Evolutionary conservation across 306 rosid genomes (phyloP), one percentile per base, ranked within the genome.

Genomic region (Cyclanthera cordifolia): DNA sequence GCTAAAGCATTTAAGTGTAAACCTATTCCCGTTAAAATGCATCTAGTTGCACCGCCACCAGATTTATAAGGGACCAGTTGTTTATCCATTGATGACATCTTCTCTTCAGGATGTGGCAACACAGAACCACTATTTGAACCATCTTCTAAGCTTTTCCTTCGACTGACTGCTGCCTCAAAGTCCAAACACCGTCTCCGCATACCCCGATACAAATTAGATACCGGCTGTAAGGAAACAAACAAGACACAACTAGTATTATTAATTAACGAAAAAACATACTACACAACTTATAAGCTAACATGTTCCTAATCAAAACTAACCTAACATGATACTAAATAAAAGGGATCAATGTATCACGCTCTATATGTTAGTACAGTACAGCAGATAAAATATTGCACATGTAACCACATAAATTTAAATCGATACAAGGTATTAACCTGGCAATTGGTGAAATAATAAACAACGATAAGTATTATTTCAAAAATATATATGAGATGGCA

Each of bases 1-100:
- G 90, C 88, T 71, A 90, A 86, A 73, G 95, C 90, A 80, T 90
- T 90, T 72, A 90, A 75, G 84, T 87, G 88, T 76, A 89, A 80
- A 70, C 93, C 90, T 24, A 87, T 89, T 82, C 89, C 95, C 14
- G 85, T 95, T 73, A 87, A 73, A 63, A 73, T 76, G 78, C 84
- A 74, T 61, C 74, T 76, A 23, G 84, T 73, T 1, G 84, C 73
- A 67, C 82, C 81, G 61, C 83, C 78, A 71, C 77, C 72, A 10
- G 78, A 70, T 66, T 82, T 84, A 60, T 70, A 15, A 9, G 86
- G 74, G 60, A 80, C 73, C 3, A 72, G 75, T 60, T 78, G 86
- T 75, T 57, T 87, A 67, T 87, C 86, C 48, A 67, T 70, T 4
- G 74, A 45, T 32, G 74, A 14, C 32, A 60, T 56, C 66, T 82